Base-by-base conservation (phyloP, 2,329 filamentous ascomycete species). In the Sporothrix variecibatus region DNA sequence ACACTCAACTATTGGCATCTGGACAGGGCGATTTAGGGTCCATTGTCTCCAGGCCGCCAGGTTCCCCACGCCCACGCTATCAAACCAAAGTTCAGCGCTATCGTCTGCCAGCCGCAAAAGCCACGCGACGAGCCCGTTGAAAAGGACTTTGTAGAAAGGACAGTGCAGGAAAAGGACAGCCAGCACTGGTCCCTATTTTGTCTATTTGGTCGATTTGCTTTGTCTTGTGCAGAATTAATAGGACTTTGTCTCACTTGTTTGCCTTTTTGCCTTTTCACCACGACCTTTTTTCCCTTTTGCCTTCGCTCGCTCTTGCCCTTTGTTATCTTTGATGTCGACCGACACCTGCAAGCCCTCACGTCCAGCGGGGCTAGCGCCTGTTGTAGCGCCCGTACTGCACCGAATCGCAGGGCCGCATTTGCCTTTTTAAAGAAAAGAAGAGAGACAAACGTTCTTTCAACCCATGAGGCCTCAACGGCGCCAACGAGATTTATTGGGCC, bases 1-100 rank as follows among this genome's bases (percentile, higher is more conserved):
- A 23, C 11, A 26, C 34, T 40, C n/a, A 43, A 26, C 17, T 65
- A 65, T 65, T 65, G 60, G 34, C 60, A 65, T 65, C 60, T 65
- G 60, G 60, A 49, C 43, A 49, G 43, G 43, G 43, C 43, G 11
- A 49, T 49, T 8, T 34, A 12, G 23, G 34, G 34, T 11, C n/a
- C 28, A 65, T 64, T 43, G 60, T 60, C 56, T 31, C 56, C 11
- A 60, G 56, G 12, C 4, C 56, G 3, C 34, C 56, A 12, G 26
- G 26, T 5, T 34, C 56, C 60, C n/a, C 60, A 20, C 56, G 34
- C 34, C 34, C 20, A 40, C 60, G 60, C 60, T 43, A 26, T 65
- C 60, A 26, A 20, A 17, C 20, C 12, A n/a, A 43, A 65, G 43
- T 65, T 17, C 28, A 60, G 60, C 60, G 60, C 60, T 43, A 43